These are phyloP conservation scores for Tympanopsis confertula DNA, from an alignment of 2,329 filamentous ascomycete species.

Conservation along the genomic window DNA sequence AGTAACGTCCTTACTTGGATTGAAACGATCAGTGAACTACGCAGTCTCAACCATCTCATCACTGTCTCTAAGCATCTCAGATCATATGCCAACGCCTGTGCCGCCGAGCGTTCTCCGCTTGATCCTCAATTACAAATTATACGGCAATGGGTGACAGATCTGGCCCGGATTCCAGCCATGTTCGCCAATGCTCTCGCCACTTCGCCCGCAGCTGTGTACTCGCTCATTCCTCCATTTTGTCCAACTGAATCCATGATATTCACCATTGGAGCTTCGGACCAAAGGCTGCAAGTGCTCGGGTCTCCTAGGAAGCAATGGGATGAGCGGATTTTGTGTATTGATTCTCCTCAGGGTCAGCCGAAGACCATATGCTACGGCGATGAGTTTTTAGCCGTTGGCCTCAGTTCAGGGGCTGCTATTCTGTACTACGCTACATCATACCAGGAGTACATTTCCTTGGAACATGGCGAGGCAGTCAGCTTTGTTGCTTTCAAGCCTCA, in stretches of 20 bases:
- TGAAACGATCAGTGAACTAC: slow-evolving; percentile 8
- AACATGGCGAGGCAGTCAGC: slow-evolving; percentile 16
- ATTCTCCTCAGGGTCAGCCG: slow-evolving; percentile 11
- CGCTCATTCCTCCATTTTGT: slow-evolving; percentile 17
- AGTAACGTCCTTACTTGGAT: slow-evolving; percentile 23
- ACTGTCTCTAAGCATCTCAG: slow-evolving; percentile 3
- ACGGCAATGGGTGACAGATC: slow-evolving; percentile 15
- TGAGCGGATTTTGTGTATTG: slow-evolving; percentile 15
- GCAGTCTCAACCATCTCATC: slow-evolving; percentile 1
- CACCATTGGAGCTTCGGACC: slow-evolving; percentile 4
- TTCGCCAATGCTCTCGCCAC: slow-evolving; percentile 14
- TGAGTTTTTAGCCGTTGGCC: slow-evolving; percentile 13
- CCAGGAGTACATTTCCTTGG: slow-evolving; percentile 12
- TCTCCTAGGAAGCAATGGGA: slow-evolving; percentile 13
- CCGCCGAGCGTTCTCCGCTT: slow-evolving; percentile 6
- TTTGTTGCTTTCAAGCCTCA: slow-evolving; percentile 16
- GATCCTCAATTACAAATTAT: slow-evolving; percentile 8
- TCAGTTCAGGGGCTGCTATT: slow-evolving; percentile 9
- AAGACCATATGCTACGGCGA: slow-evolving; percentile 13
- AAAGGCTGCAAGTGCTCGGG: slow-evolving; percentile 11
- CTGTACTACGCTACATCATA: slow-evolving; percentile 13
- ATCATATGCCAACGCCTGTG: slow-evolving; percentile 3
- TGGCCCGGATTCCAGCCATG: slow-evolving; percentile 15
- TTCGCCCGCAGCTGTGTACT: slow-evolving; percentile 17
- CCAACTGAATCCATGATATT: slow-evolving; percentile 13